A percentile compares a stretch with the other conserved stretches of the same genome.
Conservation (phyloP, 78 protist genomes). For the Fonticula alba region DNA sequence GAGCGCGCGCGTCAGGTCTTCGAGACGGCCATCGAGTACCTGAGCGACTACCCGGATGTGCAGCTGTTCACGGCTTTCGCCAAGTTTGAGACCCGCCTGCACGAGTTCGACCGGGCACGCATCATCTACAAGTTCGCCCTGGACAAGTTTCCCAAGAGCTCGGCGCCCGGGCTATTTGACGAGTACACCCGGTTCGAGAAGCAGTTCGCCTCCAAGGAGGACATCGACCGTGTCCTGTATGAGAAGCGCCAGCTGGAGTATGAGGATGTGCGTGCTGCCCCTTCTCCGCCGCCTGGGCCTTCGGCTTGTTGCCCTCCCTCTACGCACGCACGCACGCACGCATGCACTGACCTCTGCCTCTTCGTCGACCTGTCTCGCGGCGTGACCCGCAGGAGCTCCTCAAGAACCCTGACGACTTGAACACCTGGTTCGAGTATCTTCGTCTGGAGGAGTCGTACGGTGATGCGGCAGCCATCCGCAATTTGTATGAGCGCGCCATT, state of each 20-base stretch:
- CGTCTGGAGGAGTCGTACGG: constrained; percentile 72
- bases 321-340: background rate
- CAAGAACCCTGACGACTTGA: constrained; percentile 62
- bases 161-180: constrained; percentile 47
- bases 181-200: constrained; percentile 53
- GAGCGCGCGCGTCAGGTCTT: constrained; percentile 35
- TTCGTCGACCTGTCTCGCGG: too few relatives aligned
- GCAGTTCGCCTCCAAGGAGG: constrained; percentile 58
- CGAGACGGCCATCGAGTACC: constrained; percentile 46
- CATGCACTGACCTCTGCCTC: too few relatives aligned
- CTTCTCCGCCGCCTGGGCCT: background rate
- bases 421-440: constrained; percentile 89
- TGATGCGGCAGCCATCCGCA: constrained; percentile 38
- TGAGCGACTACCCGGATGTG: constrained; percentile 41
- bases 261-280: constrained; percentile 38
- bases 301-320: background rate
- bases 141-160: constrained; percentile 48
- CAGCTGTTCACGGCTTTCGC: constrained; percentile 67
- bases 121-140: constrained; percentile 70
- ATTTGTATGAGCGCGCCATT: constrained; percentile 90
- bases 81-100: constrained; percentile 20
- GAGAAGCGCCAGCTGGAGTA: constrained; percentile 63
- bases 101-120: constrained; percentile 75
- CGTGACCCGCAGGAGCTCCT: constrained; percentile 15
- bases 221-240: constrained; percentile 69